Conservation (phyloP, 768 basidiomycete species). For the Filobasidium floriforme region DNA sequence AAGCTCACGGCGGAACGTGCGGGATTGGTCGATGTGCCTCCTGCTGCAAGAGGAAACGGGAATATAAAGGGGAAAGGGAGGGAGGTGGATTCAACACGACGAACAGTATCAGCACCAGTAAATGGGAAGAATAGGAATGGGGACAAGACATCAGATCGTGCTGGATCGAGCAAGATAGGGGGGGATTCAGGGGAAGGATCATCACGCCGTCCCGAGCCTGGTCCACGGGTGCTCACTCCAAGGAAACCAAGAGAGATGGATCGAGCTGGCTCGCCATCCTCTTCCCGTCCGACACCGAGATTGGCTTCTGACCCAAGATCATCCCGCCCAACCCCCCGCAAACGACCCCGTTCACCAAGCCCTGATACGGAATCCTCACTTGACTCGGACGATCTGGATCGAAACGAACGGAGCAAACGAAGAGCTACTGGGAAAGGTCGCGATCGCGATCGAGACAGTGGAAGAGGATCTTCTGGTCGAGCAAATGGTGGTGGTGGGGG, state of each 20-base stretch:
- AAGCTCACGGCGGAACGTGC: not conserved
- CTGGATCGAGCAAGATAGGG: not conserved
- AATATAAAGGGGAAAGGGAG: not conserved
- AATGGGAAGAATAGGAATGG: not conserved
- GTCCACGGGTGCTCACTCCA: not conserved
- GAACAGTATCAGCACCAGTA: not conserved
- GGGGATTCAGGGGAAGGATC: not conserved
- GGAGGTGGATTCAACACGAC: not conserved
- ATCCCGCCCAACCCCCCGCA: not conserved
- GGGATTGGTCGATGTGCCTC: not conserved
- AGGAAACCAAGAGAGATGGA: no score
- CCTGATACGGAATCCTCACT: not conserved
- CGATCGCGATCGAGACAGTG: not conserved
- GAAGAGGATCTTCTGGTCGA: constrained; percentile 11
- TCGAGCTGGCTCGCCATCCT: not conserved
- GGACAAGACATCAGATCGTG: not conserved
- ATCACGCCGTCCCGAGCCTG: not conserved
- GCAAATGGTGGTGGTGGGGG: constrained; percentile 13
- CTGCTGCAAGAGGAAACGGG: not conserved
- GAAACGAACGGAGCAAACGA: constrained; percentile 6
- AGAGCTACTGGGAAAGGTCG: constrained; percentile 3
- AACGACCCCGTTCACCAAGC: not conserved
- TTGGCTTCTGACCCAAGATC: not conserved
- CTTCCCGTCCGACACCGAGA: not conserved
- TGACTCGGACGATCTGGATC: constrained; percentile 20